These are phyloP conservation scores for Podaxis sp. DNA, from an alignment of 768 basidiomycete species.

Conservation along the genomic window DNA sequence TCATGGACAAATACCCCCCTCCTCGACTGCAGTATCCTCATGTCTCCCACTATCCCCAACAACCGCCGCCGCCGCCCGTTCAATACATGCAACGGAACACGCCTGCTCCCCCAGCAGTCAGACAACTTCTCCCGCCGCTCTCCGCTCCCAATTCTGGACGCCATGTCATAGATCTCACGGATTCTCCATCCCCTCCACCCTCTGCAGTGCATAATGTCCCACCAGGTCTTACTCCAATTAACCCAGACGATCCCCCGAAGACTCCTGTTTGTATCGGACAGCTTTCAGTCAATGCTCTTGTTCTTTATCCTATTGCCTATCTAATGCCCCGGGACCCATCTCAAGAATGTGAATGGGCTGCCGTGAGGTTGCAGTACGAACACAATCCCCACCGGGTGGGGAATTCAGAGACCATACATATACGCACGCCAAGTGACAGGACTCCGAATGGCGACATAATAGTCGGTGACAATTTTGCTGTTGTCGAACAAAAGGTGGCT, in stretches of 20 bases:
- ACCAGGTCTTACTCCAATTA: slow-evolving; percentile 32
- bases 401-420: slow-evolving; percentile 72
- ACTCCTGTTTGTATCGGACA: slow-evolving; percentile 90
- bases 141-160: slow-evolving; percentile 29
- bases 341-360: slow-evolving; percentile 60
- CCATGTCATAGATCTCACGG: slow-evolving; percentile 77
- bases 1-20: slow-evolving; percentile 29
- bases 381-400: slow-evolving; percentile 55
- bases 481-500: slow-evolving; percentile 86
- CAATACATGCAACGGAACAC: slow-evolving; percentile 26
- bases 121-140: slow-evolving; percentile 12
- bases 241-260: slow-evolving; percentile 68
- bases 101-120: slow-evolving; percentile 22
- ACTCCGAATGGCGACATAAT: slow-evolving; percentile 51
- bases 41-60: slow-evolving; percentile 21
- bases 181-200: slow-evolving; percentile 58
- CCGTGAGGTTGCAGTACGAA: slow-evolving; percentile 72
- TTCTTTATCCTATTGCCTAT: slow-evolving; percentile 81
- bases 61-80: slow-evolving; percentile 23
- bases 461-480: slow-evolving; percentile 71
- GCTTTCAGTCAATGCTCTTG: slow-evolving; percentile 76
- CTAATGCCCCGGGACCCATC: slow-evolving; percentile 46
- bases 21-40: slow-evolving; percentile 23
- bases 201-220: slow-evolving; percentile 27
- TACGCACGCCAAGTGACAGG: slow-evolving; percentile 61